phyloP scores from a whole-genome alignment of 805 yeast species.

The Phaffomyces opuntiae region DNA sequence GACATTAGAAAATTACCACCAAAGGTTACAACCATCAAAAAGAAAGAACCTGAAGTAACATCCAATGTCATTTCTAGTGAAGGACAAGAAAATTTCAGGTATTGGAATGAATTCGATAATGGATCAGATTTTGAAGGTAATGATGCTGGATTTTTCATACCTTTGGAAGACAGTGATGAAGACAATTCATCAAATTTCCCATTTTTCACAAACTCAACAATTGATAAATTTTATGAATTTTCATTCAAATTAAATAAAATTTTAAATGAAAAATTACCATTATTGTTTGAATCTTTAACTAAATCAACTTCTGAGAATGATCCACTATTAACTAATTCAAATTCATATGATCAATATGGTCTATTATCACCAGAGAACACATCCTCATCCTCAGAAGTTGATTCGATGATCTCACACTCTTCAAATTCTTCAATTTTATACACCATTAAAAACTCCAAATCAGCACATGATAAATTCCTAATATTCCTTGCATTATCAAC shows the following conservation, averaged over 20 bases:
- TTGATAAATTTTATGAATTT: slow-evolving; percentile 24
- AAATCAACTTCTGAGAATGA: neutral
- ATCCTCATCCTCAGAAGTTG: slow-evolving; percentile 8
- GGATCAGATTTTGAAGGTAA: slow-evolving; percentile 46
- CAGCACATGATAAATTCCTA: slow-evolving; percentile 36
- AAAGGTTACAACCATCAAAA: slow-evolving; percentile 2
- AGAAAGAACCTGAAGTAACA: neutral
- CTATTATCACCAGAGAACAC: neutral
- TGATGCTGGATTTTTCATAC: slow-evolving; percentile 30
- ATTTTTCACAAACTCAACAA: slow-evolving; percentile 15
- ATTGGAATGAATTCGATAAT: slow-evolving; percentile 67
- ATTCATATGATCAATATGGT: neutral
- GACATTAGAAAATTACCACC: slow-evolving; percentile 45
- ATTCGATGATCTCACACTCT: slow-evolving; percentile 4
- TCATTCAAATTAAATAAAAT: slow-evolving; percentile 9
- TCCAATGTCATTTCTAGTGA: neutral
- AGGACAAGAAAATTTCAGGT: slow-evolving; percentile 26
- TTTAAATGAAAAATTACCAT: slow-evolving; percentile 13
- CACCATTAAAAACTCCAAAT: slow-evolving; percentile 1
- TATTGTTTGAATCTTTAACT: slow-evolving; percentile 11
- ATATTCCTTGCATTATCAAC: slow-evolving; percentile 37
- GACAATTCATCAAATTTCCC: slow-evolving; percentile 16
- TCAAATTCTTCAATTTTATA: slow-evolving; percentile 3
- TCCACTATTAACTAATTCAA: slow-evolving; percentile 1
- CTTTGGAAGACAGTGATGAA: slow-evolving; percentile 23